These are phyloP conservation scores for Linderniella brevidens DNA, from an alignment of 257 asterid species.

Conservation along the genomic window DNA sequence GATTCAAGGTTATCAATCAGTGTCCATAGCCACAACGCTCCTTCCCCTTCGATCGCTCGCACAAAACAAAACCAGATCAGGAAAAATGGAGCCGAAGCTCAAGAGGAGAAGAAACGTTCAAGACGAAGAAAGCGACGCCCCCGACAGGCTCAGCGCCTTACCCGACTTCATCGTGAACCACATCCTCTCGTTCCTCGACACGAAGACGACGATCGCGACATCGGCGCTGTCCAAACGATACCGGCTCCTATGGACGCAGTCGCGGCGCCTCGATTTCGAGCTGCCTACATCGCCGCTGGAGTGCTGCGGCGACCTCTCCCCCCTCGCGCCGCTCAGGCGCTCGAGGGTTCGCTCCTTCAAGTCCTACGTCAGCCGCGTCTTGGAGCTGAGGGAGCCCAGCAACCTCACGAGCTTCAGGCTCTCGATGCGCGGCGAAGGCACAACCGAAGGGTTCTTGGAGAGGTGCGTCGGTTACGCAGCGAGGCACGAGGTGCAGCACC, in stretches of 20 bases:
- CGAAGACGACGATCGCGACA: constrained; percentile 16
- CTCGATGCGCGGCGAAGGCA: constrained; percentile 8
- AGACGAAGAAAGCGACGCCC: constrained; percentile 8
- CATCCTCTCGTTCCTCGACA: constrained; percentile 23
- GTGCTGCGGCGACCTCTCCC: neutral
- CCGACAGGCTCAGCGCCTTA: constrained; percentile 19
- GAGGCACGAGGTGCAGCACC: constrained; percentile 21
- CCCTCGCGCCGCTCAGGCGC: neutral
- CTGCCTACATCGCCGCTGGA: neutral
- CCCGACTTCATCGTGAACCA: constrained; percentile 28
- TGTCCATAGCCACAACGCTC: too few species aligned
- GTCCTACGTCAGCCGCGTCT: constrained; percentile 10
- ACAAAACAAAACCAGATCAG: constrained; percentile 10
- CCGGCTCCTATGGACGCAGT: constrained; percentile 20
- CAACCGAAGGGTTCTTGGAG: constrained; percentile 9
- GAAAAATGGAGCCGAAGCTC: constrained; percentile 10
- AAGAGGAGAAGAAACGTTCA: constrained; percentile 9
- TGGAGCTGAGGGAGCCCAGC: constrained; percentile 16
- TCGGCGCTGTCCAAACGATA: constrained; percentile 25
- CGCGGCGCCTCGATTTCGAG: constrained; percentile 21
- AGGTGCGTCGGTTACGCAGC: constrained; percentile 22
- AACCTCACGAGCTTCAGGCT: constrained; percentile 17
- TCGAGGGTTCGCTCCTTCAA: constrained; percentile 3
- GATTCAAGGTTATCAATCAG: too few species aligned
- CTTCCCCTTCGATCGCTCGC: too few species aligned